Percentiles rank a stretch among this genome's conserved stretches.
These are phyloP conservation scores for Auriscalpium orientale DNA, from an alignment of 768 basidiomycete genomes.

Conservation along the genomic window DNA sequence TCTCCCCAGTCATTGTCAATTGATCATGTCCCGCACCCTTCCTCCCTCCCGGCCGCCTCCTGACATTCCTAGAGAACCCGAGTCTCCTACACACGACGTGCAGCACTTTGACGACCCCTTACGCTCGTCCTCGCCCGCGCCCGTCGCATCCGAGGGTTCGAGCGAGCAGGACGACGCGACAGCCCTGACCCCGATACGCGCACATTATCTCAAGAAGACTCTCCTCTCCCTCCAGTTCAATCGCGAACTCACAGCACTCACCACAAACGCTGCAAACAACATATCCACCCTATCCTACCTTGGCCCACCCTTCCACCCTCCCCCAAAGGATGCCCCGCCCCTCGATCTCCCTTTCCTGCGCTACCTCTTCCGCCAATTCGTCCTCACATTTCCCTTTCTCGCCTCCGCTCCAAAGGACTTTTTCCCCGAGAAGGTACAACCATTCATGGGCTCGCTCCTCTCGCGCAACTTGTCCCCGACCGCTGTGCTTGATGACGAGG, in stretches of 20 bases:
- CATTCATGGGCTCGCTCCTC: conserved; percentile 79
- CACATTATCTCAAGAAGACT: conserved; percentile 97
- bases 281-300: conserved; percentile 76
- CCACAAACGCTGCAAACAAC: conserved; percentile 38
- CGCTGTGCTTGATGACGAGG: conserved; percentile 49
- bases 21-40: no score
- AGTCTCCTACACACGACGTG: neutral
- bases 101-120: neutral
- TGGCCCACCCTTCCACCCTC: conserved; percentile 78
- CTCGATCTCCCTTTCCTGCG: conserved; percentile 83
- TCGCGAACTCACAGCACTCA: conserved; percentile 67
- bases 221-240: conserved; percentile 82
- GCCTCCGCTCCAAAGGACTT: conserved; percentile 83
- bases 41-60: no score
- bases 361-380: conserved; percentile 87
- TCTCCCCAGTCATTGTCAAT: no score
- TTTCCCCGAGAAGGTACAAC: conserved; percentile 92
- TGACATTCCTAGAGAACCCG: no score
- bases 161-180: neutral
- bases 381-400: conserved; percentile 94
- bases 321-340: conserved; percentile 46
- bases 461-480: conserved; percentile 67
- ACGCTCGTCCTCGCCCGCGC: neutral
- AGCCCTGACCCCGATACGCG: conserved; percentile 77
- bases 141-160: neutral